Conservation (phyloP, 2,329 filamentous ascomycete genomes). For the Cladophialophora immunda region DNA sequence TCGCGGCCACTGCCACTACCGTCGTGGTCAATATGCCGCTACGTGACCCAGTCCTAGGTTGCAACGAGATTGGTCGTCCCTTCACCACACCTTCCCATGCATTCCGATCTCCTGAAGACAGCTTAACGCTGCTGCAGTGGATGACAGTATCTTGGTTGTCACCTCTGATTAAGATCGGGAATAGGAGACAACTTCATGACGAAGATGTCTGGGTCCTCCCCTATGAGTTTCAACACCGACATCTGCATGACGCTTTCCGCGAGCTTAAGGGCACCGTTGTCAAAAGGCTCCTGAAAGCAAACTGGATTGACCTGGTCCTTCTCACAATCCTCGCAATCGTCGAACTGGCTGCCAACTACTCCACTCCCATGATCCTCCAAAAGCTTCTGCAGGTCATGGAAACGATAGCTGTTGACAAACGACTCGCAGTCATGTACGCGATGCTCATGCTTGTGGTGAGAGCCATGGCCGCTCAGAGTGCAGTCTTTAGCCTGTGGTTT, state of each 20-base stretch:
- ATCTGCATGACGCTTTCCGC: constrained; percentile 77
- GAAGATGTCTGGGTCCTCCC: constrained; percentile 83
- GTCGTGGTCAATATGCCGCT: constrained; percentile 74
- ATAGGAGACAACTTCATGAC: constrained; percentile 72
- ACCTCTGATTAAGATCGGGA: constrained; percentile 74
- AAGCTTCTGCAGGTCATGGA: constrained; percentile 74
- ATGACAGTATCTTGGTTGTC: constrained; percentile 85
- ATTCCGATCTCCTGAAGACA: constrained; percentile 81
- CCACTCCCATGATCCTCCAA: constrained; percentile 75
- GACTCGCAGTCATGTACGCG: constrained; percentile 72
- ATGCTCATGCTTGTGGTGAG: constrained; percentile 68
- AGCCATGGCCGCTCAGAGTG: constrained; percentile 69
- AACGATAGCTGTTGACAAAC: constrained; percentile 57
- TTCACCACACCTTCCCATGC: constrained; percentile 64
- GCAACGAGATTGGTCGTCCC: constrained; percentile 66
- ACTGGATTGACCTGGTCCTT: constrained; percentile 79
- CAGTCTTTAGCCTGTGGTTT: constrained; percentile 79
- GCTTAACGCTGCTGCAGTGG: constrained; percentile 81
- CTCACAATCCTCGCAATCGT: constrained; percentile 71
- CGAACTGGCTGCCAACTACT: constrained; percentile 67
- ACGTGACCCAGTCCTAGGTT: constrained; percentile 65
- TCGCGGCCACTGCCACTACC: constrained; percentile 51
- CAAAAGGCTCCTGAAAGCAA: constrained; percentile 73
- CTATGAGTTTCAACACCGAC: constrained; percentile 81
- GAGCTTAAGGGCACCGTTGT: constrained; percentile 77